Conservation (phyloP, 2,329 filamentous ascomycete species). For the Juglanconis juglandina region DNA sequence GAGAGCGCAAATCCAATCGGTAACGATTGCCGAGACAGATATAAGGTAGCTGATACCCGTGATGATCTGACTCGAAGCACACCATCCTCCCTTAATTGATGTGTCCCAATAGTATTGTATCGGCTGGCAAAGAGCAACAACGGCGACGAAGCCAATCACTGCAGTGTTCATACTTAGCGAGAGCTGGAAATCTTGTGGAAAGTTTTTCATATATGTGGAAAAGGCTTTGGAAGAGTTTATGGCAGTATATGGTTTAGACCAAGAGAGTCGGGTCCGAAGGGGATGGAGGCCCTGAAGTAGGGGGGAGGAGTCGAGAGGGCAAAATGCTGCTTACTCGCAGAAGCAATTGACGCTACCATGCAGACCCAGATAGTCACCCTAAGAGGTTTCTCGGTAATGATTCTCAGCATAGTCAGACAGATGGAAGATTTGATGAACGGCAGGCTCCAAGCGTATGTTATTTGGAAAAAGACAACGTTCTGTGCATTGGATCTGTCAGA, state of each 20-base stretch:
- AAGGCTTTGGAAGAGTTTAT: too few species aligned
- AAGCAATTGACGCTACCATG: background rate
- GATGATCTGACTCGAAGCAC: slow-evolving; percentile 1
- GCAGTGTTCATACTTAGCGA: background rate
- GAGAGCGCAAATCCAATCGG: slow-evolving; percentile 8
- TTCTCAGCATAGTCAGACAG: slow-evolving; percentile 8
- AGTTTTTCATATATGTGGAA: background rate
- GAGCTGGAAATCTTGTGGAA: background rate
- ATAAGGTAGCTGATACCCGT: slow-evolving; percentile 1
- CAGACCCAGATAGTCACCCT: background rate
- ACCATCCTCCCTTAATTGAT: slow-evolving; percentile 2
- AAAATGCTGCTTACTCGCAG: background rate
- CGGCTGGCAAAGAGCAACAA: slow-evolving; percentile 3
- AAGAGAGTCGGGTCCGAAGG: too few species aligned
- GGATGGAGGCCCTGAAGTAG: too few species aligned
- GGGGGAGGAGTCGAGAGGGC: background rate
- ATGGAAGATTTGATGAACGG: slow-evolving; percentile 11
- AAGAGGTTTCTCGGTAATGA: slow-evolving; percentile 1
- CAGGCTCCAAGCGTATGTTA: slow-evolving; percentile 9
- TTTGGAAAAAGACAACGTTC: slow-evolving; percentile 5
- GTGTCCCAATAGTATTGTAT: slow-evolving; percentile 1
- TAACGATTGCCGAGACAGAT: background rate
- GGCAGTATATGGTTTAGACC: too few species aligned
- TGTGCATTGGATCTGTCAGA: background rate
- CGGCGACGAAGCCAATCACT: slow-evolving; percentile 5